phyloP scores from a whole-genome alignment of 202 grass and related monocot genomes.

The Alloteropsis angusta region DNA sequence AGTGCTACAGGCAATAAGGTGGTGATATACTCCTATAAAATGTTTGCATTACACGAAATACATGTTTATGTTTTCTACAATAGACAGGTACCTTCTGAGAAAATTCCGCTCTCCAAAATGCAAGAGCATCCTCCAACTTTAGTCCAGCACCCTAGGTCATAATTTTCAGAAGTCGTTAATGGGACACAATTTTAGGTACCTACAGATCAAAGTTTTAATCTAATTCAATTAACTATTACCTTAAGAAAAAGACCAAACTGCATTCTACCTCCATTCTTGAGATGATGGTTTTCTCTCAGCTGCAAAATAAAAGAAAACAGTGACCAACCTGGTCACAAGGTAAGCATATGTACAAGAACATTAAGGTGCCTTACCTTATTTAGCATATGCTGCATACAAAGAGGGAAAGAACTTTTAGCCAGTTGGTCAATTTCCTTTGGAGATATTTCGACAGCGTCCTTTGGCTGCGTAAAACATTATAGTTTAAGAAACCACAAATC shows the following conservation, averaged over 20 bases:
- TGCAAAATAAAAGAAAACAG: constrained; percentile 36
- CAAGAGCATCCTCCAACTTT: constrained; percentile 90
- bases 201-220: not conserved
- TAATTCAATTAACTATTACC: constrained; percentile 37
- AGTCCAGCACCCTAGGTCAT: constrained; percentile 75
- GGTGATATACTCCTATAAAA: not conserved
- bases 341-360: constrained; percentile 3
- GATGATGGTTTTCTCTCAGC: constrained; percentile 96
- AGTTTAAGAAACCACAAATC: not conserved
- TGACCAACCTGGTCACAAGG: constrained; percentile 12
- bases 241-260: constrained; percentile 98
- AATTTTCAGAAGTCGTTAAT: not conserved
- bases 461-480: constrained; percentile 47
- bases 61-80: constrained; percentile 4
- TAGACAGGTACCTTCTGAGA: constrained; percentile 79
- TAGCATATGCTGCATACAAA: constrained; percentile 96
- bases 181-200: not conserved
- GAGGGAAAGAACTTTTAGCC: constrained; percentile 77
- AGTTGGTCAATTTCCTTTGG: constrained; percentile 88
- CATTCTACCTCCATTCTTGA: constrained; percentile 91
- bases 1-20: not conserved
- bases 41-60: not conserved
- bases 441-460: constrained; percentile 69
- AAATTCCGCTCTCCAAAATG: constrained; percentile 94
- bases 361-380: constrained; percentile 56